Evolutionary conservation across 805 yeast genomes (phyloP).

Genomic region (Grigorovia yakushimaensis): DNA sequence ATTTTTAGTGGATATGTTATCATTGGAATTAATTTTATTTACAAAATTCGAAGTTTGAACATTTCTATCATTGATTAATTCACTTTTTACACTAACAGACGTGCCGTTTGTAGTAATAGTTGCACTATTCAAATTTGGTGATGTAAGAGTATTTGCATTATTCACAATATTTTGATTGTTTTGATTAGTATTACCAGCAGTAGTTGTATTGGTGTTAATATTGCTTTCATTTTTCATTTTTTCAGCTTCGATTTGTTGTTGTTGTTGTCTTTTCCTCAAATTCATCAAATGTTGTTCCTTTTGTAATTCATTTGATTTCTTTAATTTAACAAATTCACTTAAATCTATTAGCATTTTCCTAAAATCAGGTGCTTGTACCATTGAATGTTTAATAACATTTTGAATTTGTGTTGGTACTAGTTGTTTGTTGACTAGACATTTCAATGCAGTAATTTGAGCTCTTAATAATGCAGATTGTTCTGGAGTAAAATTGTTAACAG

Average conservation of each 20-base stretch:
- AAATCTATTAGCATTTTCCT: slow-evolving; percentile 22
- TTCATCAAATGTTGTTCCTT: neutral
- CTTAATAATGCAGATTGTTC: slow-evolving; percentile 26
- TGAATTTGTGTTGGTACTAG: slow-evolving; percentile 23
- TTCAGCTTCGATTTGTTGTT: neutral
- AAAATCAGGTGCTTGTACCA: slow-evolving; percentile 27
- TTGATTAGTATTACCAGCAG: no score
- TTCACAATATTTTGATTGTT: no score
- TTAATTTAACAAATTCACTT: slow-evolving; percentile 22
- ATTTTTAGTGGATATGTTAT: no score
- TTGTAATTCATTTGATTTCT: slow-evolving; percentile 3
- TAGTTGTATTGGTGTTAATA: neutral
- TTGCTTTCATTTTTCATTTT: no score
- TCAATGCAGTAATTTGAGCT: slow-evolving; percentile 30
- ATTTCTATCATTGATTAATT: no score
- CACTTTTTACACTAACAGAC: no score
- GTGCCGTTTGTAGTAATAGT: no score
- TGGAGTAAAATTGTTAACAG: slow-evolving; percentile 18
- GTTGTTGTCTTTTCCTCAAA: slow-evolving; percentile 1
- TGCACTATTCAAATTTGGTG: no score
- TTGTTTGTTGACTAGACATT: slow-evolving; percentile 23
- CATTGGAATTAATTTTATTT: no score
- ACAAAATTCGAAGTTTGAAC: no score
- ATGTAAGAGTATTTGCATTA: no score
- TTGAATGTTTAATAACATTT: slow-evolving; percentile 22